Evolutionary conservation across 305 asterid species (phyloP).

Genomic region (Fraxinus velutina): DNA sequence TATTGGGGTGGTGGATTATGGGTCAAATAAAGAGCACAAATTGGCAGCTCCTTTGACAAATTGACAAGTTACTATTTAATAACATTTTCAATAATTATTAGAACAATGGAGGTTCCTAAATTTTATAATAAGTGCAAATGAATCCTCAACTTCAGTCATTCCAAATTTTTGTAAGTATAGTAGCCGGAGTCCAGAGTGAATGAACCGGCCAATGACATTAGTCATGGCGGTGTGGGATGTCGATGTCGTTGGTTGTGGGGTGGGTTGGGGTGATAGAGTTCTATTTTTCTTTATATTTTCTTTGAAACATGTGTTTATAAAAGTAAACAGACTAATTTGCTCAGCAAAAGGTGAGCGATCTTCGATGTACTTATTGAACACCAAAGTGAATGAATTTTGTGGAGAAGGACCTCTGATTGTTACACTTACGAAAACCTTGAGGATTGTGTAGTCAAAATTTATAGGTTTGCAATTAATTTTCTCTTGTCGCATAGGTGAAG

Average conservation of each 20-base stretch:
- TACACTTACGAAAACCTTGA: neutral
- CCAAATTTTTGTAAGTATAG: neutral
- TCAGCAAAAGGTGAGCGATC: neutral
- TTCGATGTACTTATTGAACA: neutral
- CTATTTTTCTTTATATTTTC: neutral
- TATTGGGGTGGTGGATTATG: constrained; percentile 24
- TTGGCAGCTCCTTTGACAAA: constrained; percentile 39
- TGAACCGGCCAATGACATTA: neutral
- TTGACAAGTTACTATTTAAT: neutral
- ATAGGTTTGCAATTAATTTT: neutral
- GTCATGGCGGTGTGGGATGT: neutral
- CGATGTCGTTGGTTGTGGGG: neutral
- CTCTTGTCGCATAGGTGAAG: neutral
- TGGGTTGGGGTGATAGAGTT: neutral
- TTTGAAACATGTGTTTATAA: neutral
- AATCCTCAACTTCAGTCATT: neutral
- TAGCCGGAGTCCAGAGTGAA: neutral
- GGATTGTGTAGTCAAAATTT: neutral
- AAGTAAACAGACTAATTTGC: neutral
- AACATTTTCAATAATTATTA: neutral
- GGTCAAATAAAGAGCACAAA: constrained; percentile 50
- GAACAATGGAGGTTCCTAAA: neutral
- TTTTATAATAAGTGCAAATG: neutral
- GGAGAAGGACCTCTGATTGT: neutral
- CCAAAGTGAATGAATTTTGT: neutral